Evolutionary conservation across 2,329 filamentous ascomycete species (phyloP).

Genomic region (Epichloe gansuensis): DNA sequence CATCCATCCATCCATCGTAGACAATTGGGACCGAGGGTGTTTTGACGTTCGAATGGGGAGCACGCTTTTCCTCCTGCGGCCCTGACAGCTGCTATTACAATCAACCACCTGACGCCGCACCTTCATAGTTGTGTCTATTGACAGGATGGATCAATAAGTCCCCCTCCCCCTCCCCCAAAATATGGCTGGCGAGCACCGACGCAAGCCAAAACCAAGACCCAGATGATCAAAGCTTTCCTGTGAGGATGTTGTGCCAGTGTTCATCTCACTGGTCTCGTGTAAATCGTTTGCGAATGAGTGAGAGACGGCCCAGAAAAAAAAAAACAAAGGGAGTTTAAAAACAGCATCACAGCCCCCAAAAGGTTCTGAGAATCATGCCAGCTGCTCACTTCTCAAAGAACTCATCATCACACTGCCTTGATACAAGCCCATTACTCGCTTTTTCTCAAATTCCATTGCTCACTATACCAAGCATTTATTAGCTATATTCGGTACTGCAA

Average conservation of each 20-base stretch:
- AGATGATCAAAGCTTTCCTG: not conserved
- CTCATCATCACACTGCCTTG: not conserved
- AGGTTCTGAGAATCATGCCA: too few relatives aligned
- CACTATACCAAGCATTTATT: not conserved
- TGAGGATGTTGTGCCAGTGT: not conserved
- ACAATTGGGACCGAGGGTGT: not conserved
- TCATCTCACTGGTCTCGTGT: not conserved
- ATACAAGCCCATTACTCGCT: not conserved
- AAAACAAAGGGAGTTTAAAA: not conserved
- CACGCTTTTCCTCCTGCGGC: not conserved
- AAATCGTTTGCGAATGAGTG: not conserved
- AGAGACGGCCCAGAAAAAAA: not conserved
- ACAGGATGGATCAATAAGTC: constrained; percentile 1
- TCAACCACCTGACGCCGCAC: not conserved
- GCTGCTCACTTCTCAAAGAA: rapidly evolving
- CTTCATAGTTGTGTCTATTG: not conserved
- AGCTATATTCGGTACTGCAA: not conserved
- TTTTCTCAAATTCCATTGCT: not conserved
- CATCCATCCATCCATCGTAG: too few relatives aligned
- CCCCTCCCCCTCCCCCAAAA: not conserved
- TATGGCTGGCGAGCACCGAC: not conserved
- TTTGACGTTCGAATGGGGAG: not conserved
- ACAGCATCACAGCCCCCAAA: not conserved
- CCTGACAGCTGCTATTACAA: not conserved
- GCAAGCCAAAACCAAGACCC: not conserved